These are phyloP conservation scores for Botrytis byssoidea DNA, from an alignment of 2,329 filamentous ascomycete genomes.

Conservation along the genomic window DNA sequence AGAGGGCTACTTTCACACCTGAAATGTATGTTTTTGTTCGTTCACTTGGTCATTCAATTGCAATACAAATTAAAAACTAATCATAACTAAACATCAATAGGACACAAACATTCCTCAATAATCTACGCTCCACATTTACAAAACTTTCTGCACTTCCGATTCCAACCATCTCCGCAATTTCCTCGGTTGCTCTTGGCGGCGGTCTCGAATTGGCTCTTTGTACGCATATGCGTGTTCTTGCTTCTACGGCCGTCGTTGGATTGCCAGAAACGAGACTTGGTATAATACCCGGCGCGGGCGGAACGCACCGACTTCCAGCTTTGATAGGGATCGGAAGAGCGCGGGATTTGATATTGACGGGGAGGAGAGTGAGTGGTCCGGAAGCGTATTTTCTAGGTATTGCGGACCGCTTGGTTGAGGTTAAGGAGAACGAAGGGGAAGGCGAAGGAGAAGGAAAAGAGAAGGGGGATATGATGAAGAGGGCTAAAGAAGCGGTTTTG, in stretches of 20 bases:
- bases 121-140: constrained; percentile 73
- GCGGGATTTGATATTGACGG: constrained; percentile 87
- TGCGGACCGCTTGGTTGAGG: constrained; percentile 84
- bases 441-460: constrained; percentile 40
- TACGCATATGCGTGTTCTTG: constrained; percentile 85
- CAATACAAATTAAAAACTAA: no score
- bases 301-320: constrained; percentile 80
- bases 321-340: constrained; percentile 79
- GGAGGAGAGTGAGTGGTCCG: constrained; percentile 74
- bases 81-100: constrained; percentile 46
- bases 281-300: constrained; percentile 92
- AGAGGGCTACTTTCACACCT: constrained; percentile 71
- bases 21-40: constrained; percentile 59
- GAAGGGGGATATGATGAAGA: constrained; percentile 49
- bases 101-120: constrained; percentile 72
- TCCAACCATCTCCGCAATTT: constrained; percentile 86
- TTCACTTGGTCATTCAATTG: background rate
- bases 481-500: constrained; percentile 66
- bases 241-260: constrained; percentile 73
- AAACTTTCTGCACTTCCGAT: constrained; percentile 74
- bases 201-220: constrained; percentile 90
- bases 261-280: constrained; percentile 90
- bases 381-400: constrained; percentile 92
- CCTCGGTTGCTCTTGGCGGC: constrained; percentile 83
- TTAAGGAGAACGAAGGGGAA: constrained; percentile 49